Percentiles rank a stretch among this genome's conserved stretches.
phyloP scores from a whole-genome alignment of 2,329 filamentous ascomycete species.

The Aquanectria penicillioides region DNA sequence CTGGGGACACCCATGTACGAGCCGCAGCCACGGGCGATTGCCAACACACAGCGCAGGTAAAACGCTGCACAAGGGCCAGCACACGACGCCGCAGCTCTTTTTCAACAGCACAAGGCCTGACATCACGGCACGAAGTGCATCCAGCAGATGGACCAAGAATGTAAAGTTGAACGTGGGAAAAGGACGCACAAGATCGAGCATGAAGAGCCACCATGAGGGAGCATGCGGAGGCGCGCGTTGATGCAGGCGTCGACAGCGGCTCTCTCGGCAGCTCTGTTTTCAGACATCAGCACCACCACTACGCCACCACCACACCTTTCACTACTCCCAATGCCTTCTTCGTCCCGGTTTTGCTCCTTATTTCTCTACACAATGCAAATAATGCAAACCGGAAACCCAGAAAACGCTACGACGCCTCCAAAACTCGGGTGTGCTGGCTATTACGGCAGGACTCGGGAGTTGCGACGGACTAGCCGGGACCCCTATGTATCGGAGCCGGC shows the following conservation, averaged over 20 bases:
- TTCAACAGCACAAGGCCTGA: constrained; percentile 9
- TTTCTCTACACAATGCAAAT: background rate
- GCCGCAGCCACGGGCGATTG: constrained; percentile 3
- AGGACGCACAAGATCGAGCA: background rate
- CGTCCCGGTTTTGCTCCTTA: too few relatives aligned
- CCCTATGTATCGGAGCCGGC: constrained; percentile 5
- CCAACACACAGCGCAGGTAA: constrained; percentile 8
- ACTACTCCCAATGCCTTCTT: too few relatives aligned
- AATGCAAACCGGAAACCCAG: background rate
- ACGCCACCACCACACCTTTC: too few relatives aligned
- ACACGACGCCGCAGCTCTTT: background rate
- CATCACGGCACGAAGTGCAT: background rate
- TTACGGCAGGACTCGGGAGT: constrained; percentile 14
- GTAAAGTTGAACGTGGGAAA: background rate
- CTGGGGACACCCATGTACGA: constrained; percentile 19
- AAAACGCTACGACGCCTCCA: background rate
- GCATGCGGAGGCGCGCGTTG: background rate
- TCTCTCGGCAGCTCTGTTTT: background rate
- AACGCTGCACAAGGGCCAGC: constrained; percentile 3
- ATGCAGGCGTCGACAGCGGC: background rate
- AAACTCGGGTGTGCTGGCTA: background rate
- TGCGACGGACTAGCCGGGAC: background rate
- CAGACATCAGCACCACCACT: too few relatives aligned
- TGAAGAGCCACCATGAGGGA: background rate
- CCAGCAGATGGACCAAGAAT: background rate